phyloP scores from a whole-genome alignment of 768 basidiomycete species.

The Pisolithus sp. region DNA sequence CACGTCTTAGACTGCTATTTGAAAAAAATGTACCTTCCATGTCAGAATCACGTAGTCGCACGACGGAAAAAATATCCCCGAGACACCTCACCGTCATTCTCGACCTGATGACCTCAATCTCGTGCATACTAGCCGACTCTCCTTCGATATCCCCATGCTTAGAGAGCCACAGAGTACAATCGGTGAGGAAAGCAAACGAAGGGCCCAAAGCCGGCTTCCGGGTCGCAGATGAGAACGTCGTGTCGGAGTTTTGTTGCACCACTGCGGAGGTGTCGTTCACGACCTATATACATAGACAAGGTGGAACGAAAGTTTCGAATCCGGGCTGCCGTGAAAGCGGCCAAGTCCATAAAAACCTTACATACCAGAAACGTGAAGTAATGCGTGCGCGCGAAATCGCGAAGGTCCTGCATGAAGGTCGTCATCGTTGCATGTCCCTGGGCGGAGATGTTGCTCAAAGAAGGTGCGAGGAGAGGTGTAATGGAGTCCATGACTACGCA shows the following conservation, averaged over 20 bases:
- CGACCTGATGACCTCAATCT: slow-evolving; percentile 39
- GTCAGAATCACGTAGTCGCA: slow-evolving; percentile 1
- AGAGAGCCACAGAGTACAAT: slow-evolving; percentile 69
- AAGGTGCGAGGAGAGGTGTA: slow-evolving; percentile 57
- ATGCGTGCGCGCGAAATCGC: slow-evolving; percentile 39
- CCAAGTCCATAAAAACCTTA: slow-evolving; percentile 16
- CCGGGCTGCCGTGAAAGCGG: neutral
- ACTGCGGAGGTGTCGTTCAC: slow-evolving; percentile 49
- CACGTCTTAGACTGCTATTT: slow-evolving; percentile 32
- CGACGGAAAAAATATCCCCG: neutral
- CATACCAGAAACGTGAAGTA: slow-evolving; percentile 52
- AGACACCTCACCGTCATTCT: slow-evolving; percentile 31
- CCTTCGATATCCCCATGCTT: slow-evolving; percentile 14
- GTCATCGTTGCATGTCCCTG: slow-evolving; percentile 76
- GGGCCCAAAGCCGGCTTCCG: slow-evolving; percentile 72
- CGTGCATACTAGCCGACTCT: slow-evolving; percentile 19
- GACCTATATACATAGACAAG: slow-evolving; percentile 36
- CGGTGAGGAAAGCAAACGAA: slow-evolving; percentile 66
- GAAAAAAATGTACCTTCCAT: neutral
- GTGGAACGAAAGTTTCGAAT: neutral
- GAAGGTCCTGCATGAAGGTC: slow-evolving; percentile 61
- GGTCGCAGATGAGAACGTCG: slow-evolving; percentile 29
- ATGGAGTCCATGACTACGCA: slow-evolving; percentile 62
- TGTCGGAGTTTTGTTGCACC: slow-evolving; percentile 25
- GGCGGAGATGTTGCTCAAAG: slow-evolving; percentile 58